phyloP scores from a whole-genome alignment of 805 yeast species.

The Starmerella stellata region DNA sequence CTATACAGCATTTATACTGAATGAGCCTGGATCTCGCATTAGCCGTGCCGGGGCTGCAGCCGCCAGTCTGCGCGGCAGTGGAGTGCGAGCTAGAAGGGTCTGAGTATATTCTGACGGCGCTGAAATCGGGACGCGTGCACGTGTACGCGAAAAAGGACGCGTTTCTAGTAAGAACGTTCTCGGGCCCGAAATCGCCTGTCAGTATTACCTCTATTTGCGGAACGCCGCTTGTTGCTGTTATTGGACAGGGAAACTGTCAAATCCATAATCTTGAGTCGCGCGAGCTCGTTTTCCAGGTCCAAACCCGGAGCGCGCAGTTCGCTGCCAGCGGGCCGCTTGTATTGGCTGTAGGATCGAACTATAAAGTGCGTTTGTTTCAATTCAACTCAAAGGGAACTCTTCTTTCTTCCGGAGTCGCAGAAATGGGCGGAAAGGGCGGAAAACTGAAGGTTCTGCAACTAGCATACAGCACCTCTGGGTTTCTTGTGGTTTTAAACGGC shows the following conservation, averaged over 20 bases:
- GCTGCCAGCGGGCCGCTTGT: not conserved
- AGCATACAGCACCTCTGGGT: not conserved
- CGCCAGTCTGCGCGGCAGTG: not conserved
- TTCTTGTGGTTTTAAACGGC: conserved; percentile 2
- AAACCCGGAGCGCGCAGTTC: conserved; percentile 6
- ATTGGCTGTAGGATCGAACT: conserved; percentile 11
- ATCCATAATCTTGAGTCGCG: conserved; percentile 12
- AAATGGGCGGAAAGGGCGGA: not conserved
- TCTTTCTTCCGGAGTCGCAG: not conserved
- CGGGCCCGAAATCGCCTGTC: conserved; percentile 1
- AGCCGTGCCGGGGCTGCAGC: not conserved
- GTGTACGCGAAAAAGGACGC: conserved; percentile 8
- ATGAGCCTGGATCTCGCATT: not conserved
- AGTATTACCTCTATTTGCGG: conserved; percentile 4
- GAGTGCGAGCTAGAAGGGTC: no score
- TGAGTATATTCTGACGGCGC: no score
- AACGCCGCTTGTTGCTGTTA: conserved; percentile 8
- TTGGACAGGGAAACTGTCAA: conserved; percentile 6
- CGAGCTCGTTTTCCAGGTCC: conserved; percentile 1
- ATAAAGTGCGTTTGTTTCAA: conserved; percentile 10
- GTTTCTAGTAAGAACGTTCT: conserved; percentile 10
- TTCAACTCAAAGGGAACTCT: not conserved
- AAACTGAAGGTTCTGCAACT: not conserved
- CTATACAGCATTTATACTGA: no score
- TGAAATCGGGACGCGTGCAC: no score